A percentile compares a stretch with the other conserved stretches of the same genome.
phyloP scores from a whole-genome alignment of 192 early-diverging fungal species.

The Pilaira anomala region DNA sequence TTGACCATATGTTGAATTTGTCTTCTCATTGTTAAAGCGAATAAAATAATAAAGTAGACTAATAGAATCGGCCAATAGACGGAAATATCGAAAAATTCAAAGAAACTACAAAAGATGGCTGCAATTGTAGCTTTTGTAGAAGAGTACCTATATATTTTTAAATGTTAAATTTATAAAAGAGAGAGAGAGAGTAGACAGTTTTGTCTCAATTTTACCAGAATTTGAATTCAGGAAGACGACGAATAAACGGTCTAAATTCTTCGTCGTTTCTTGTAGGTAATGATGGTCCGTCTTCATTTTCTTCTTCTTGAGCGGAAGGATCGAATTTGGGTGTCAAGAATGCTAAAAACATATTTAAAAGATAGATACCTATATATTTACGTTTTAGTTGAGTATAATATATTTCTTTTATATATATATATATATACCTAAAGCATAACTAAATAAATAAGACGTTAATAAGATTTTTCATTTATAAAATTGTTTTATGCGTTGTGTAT shows the following conservation, averaged over 20 bases:
- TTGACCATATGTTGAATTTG: conserved; percentile 98
- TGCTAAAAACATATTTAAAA: conserved; percentile 92
- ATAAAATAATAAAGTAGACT: conserved; percentile 93
- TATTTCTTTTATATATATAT: neutral
- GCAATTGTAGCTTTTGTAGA: conserved; percentile 78
- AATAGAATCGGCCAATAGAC: conserved; percentile 99
- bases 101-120: conserved; percentile 84
- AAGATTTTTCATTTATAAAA: neutral
- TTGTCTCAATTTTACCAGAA: conserved; percentile 70
- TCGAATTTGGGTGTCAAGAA: conserved; percentile 97
- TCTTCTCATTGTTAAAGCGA: conserved; percentile 92
- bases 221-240: conserved; percentile 96
- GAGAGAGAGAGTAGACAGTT: neutral
- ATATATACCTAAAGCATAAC: conserved; percentile 36
- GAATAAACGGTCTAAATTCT: conserved; percentile 95
- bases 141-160: conserved; percentile 56
- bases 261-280: conserved; percentile 88
- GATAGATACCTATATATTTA: conserved; percentile 73
- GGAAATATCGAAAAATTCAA: conserved; percentile 86
- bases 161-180: neutral
- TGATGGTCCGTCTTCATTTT: conserved; percentile 59
- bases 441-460: neutral
- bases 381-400: neutral
- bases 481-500: conserved; percentile 35
- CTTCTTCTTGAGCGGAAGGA: conserved; percentile 74